Evolutionary conservation across 1,284 basidiomycete species (phyloP).

Genomic region (Rugosomyces carneus): DNA sequence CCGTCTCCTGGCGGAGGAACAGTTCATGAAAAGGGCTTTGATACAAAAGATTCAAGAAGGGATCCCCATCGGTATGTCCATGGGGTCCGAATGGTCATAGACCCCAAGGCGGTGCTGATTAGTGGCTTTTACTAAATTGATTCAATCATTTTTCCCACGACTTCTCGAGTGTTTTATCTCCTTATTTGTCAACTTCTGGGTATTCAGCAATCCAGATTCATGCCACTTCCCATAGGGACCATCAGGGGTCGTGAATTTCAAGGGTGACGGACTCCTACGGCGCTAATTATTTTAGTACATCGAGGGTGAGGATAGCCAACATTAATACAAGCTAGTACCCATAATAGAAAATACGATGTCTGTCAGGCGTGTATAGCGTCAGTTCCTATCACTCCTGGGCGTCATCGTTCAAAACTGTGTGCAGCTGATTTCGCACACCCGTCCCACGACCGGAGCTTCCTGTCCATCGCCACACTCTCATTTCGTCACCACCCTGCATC

Average conservation of each 20-base stretch:
- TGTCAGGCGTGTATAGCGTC: neutral
- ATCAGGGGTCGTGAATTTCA: slow-evolving; percentile 1
- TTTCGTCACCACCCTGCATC: slow-evolving; percentile 81
- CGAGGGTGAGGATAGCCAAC: neutral
- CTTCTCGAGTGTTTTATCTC: slow-evolving; percentile 34
- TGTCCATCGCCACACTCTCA: slow-evolving; percentile 81
- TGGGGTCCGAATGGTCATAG: slow-evolving; percentile 28
- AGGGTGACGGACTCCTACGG: neutral
- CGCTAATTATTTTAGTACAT: neutral
- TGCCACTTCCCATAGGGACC: neutral
- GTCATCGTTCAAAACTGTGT: slow-evolving; percentile 1
- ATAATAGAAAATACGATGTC: neutral
- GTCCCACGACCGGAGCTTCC: slow-evolving; percentile 32
- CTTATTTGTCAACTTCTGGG: slow-evolving; percentile 29
- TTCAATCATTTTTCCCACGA: slow-evolving; percentile 4
- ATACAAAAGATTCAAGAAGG: slow-evolving; percentile 80
- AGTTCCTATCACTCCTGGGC: neutral
- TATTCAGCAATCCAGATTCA: neutral
- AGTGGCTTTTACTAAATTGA: slow-evolving; percentile 4
- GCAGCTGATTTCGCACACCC: slow-evolving; percentile 7
- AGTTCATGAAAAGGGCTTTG: slow-evolving; percentile 89
- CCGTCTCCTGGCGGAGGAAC: slow-evolving; percentile 85
- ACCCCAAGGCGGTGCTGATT: slow-evolving; percentile 1
- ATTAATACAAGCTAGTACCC: neutral
- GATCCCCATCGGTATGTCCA: slow-evolving; percentile 50